phyloP scores from a whole-genome alignment of 345 rosid species.

The Excoecaria cochinchinensis region DNA sequence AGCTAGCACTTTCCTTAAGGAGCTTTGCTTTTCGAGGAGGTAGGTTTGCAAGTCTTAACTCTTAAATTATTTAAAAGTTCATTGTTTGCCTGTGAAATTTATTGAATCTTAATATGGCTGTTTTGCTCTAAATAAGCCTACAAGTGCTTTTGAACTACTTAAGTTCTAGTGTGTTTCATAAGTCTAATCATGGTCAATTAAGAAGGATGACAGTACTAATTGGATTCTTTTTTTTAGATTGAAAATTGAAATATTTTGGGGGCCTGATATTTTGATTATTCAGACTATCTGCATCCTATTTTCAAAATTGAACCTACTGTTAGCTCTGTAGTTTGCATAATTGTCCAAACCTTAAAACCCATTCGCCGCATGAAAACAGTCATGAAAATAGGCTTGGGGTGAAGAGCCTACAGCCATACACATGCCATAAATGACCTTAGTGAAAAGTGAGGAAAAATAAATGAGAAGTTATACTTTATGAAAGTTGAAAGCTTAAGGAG shows the following conservation, averaged over 20 bases:
- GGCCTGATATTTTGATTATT: neutral
- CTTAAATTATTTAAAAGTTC: neutral
- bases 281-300: neutral
- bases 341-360: neutral
- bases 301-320: neutral
- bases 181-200: neutral
- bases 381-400: neutral
- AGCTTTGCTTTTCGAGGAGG: slow-evolving; percentile 52
- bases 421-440: neutral
- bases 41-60: neutral
- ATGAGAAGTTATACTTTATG: neutral
- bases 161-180: neutral
- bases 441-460: neutral
- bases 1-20: slow-evolving; percentile 63
- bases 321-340: neutral
- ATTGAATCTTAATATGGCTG: neutral
- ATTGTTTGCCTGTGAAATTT: neutral
- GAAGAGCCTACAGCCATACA: neutral
- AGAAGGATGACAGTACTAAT: neutral
- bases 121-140: neutral
- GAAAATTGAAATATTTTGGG: neutral
- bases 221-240: neutral
- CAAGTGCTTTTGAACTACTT: neutral
- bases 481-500: neutral
- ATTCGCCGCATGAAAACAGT: neutral